These are phyloP conservation scores for Staphylotrichum tortipilum DNA, from an alignment of 495 filamentous ascomycete species.

Conservation along the genomic window DNA sequence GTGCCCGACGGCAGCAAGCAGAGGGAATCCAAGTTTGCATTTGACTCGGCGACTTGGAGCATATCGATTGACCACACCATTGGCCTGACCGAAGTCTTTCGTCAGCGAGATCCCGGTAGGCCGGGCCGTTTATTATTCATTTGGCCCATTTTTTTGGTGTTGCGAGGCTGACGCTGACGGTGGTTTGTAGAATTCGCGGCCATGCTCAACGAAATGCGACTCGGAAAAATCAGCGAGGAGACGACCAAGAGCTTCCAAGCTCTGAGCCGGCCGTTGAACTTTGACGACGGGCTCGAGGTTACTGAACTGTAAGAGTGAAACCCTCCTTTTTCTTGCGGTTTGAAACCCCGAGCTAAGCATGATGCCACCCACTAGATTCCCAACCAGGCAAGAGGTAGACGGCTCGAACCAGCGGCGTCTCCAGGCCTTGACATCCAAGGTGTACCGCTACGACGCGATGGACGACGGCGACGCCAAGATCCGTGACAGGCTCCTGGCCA, in stretches of 20 bases:
- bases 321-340: neutral
- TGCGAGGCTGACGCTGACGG: conserved; percentile 10
- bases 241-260: conserved; percentile 64
- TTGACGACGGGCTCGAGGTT: conserved; percentile 70
- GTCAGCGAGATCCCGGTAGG: conserved; percentile 80
- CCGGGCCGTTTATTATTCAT: neutral
- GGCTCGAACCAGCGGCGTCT: conserved; percentile 71
- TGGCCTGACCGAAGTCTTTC: conserved; percentile 89
- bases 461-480: conserved; percentile 67
- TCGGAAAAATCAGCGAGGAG: conserved; percentile 63
- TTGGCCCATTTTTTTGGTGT: too few species aligned
- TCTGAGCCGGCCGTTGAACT: conserved; percentile 60
- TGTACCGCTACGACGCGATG: conserved; percentile 55
- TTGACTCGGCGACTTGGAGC: conserved; percentile 83
- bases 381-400: conserved; percentile 85
- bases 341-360: neutral
- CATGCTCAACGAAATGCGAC: conserved; percentile 96
- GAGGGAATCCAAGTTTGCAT: conserved; percentile 74
- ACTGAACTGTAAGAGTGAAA: conserved; percentile 67
- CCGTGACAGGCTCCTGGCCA: conserved; percentile 70
- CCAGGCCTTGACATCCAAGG: conserved; percentile 56
- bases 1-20: conserved; percentile 62
- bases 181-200: conserved; percentile 59
- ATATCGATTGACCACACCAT: conserved; percentile 94
- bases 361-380: conserved; percentile 51